Base-by-base conservation (phyloP, 2,329 filamentous ascomycete genomes). In the Aspergillus sp. region DNA sequence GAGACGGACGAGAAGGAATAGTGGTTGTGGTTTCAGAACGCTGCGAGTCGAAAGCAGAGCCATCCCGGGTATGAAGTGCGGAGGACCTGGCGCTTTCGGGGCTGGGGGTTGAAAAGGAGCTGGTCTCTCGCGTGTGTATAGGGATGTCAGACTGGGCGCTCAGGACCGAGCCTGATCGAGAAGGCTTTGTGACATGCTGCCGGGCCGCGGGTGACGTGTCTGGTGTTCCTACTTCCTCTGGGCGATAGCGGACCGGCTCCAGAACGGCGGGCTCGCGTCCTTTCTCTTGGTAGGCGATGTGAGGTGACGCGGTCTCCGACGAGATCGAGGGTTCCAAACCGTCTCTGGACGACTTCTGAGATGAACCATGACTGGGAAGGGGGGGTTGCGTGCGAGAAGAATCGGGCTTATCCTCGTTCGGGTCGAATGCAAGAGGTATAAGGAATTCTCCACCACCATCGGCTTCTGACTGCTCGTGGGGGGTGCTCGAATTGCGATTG, bases 201-300 rank as follows among this genome's bases (percentile, higher is more conserved):
- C 88, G 69, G 90, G 90, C 48, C 12, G 46, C 45, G 42, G 47
- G 33, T 15, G 53, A 42, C 43, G 60, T 60, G 23, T 59, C 57
- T 10, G 60, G 55, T 19, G 66, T 58, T n/a, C 49, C 54, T 19
- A 47, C 49, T 7, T 55, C 61, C 22, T 64, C 58, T 52, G 61
- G 57, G 32, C 62, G 60, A 57, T 61, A 64, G 17, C 58, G 60
- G 35, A 49, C 45, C 7, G 57, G 42, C 30, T 63, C 62, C 12
- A 44, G 43, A 2, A 82, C 80, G 1, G 83, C 83, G 4, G 77
- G 69, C 51, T 82, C 77, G 41, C 86, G 80, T 2, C 82, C 81
- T 67, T 90, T 93, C 60, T 95, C 88, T 65, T 95, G 89, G 64
- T 90, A 94, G 19, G 89, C 86, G 59, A 95, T 95, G 61, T 95